Evolutionary conservation across 805 yeast species (phyloP), one percentile per base, ranked within the genome.

Genomic region (Metschnikowia colocasiae): DNA sequence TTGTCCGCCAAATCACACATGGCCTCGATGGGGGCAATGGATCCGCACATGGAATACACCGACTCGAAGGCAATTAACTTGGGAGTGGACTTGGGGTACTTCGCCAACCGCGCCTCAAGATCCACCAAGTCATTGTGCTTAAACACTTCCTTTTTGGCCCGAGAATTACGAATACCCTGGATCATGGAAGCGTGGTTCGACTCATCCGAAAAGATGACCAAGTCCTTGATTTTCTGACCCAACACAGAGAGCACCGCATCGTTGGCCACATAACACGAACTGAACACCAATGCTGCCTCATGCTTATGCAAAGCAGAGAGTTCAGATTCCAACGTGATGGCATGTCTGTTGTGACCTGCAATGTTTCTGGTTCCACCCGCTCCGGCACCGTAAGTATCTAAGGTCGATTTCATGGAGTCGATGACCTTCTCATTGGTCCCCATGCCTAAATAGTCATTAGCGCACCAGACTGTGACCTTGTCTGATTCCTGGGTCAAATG

Each of bases 331-430:
- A 94, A 78, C 56, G 76, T 77, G 61, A 94, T 81, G n/a, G 98
- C 95, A 59, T 86, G 92, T 49, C 73, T 68, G 68, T 94, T 94
- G 68, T 94, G 99, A 52, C 99, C 99, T 1, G 99, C 99, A 65
- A 94, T 94, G 71, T 94, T 94, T 63, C 99, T 80, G 41, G 99
- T 94, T 58, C 99, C 99, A 62, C 99, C 99, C 7, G 99, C 96
- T 59, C 99, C 99, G 4, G 96, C 86, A 59, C 99, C 99, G 65
- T 94, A 94, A 71, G 80, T 82, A 59, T 85, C 86, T 66, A 94
- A 76, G 15, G 95, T 83, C 41, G 74, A 64, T 58, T 85, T 84
- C 92, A 92, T 94, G 47, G 81, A 82, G 15, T 79, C 70, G 50
- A 89, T 71, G 37, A 92, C 92, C 53, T 76, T 72, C 52, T 77